Evolutionary conservation across 2,329 filamentous ascomycete species (phyloP), one percentile per base, ranked within the genome.

Genomic region (Pestalotiopsis sp.): DNA sequence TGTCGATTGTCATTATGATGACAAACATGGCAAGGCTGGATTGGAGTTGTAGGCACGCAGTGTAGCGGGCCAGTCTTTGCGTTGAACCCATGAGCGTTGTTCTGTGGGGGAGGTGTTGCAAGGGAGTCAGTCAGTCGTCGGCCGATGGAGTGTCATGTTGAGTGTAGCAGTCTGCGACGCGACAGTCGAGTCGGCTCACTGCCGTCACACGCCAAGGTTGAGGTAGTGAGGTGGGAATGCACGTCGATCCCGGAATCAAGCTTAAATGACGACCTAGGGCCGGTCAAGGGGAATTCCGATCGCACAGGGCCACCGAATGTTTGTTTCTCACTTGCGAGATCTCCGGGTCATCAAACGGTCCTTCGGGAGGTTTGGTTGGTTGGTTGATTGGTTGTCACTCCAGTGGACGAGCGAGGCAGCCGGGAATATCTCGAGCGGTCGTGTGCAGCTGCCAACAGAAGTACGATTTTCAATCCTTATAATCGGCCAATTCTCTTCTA

Each of bases 261-360:
- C 64, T 66, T 66, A 66, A 66, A 61, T 52, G 20, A 38, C 58
- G 12, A 58, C 36, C 13, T 25, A 49, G 56, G 52, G 64, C 64
- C 52, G 64, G 64, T 12, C 52, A 56, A 66, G 64, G 64, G 64
- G 64, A 39, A 36, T 41, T 59, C 64, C 41, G 64, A 66, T 66
- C 38, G 45, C 12, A 38, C 20, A 17, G 56, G 23, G 27, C 56
- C 52, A 31, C n/a, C 39, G 36, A 66, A 62, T 68, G 67, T 66
- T 68, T 68, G 67, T 68, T 68, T 68, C 63, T 62, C 20, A 38
- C 36, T 49, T 68, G 67, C 67, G 23, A 66, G 67, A 68, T 68
- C 67, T 66, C 20, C 64, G 17, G 67, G 39, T 9, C 60, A 68
- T 68, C 64, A 66, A 60, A 66, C 64, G 17, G 20, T 52, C 45